Evolutionary conservation across 179 eudicot genomes (phyloP), one percentile per base, ranked within the genome.

Genomic region (Camellia oleifera): DNA sequence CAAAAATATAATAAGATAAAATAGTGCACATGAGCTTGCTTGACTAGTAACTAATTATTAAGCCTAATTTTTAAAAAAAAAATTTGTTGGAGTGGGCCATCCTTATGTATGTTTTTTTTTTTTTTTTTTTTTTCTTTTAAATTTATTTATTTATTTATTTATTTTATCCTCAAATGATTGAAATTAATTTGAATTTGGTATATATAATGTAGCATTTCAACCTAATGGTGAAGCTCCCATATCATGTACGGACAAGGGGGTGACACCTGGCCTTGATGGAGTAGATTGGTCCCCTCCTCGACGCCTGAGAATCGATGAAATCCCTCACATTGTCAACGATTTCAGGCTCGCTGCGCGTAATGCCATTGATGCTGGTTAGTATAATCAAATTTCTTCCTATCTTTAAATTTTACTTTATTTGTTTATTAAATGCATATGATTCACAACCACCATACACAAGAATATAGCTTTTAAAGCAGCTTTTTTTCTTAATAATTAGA

Each of bases 211-310:
- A 86, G 85, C 7, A 5, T 86, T 74, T 57, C 88, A 86, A 60
- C 88, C 88, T 0, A 81, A 84, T 68, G 85, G 85, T 23, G 74
- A 81, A 20, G 84, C 81, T 57, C n/a, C 88, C 7, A 61, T 86
- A 63, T 86, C 88, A 5, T 52, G 66, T 2, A 84, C 80, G 0
- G 78, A 84, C 76, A 84, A 84, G 78, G 72, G 66, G 54, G 15
- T 83, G 2, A 23, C 81, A 4, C 74, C 84, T 11, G 75, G 85
- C 68, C 2, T 63, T 0, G 83, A 50, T 1, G 83, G 79, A 4
- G 71, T 20, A 40, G 71, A 72, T 20, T 81, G 45, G 63, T 74
- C 84, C 15, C 82, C 82, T 46, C 86, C 88, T 58, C 53, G 80
- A 10, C 73, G 62, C 13, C 78, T 83, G 4, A 75, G 56, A 10